Evolutionary conservation across 2,329 filamentous ascomycete genomes (phyloP).

Genomic region (Neonectria sp.): DNA sequence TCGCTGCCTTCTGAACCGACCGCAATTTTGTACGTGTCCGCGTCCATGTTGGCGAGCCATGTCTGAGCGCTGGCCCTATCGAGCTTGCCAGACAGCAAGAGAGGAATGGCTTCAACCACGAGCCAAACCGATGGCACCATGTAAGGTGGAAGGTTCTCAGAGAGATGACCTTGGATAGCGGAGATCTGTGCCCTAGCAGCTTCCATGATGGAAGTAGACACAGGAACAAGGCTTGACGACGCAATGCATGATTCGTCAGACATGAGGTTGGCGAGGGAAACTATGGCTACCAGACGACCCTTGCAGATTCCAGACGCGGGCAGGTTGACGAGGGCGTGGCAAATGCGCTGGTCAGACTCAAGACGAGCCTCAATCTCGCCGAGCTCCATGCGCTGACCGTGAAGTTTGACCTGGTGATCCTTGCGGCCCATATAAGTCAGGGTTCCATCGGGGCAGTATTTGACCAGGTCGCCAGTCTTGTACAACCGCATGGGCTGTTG

Average conservation of each 20-base stretch:
- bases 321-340: constrained; percentile 55
- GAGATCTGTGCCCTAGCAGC: background rate
- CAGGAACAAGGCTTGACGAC: background rate
- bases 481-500: constrained; percentile 20
- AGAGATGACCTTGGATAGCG: constrained; percentile 16
- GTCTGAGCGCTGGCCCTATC: constrained; percentile 51
- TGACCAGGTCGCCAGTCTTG: constrained; percentile 30
- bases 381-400: constrained; percentile 52
- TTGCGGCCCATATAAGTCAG: constrained; percentile 62
- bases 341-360: constrained; percentile 69
- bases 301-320: constrained; percentile 49
- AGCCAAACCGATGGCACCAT: constrained; percentile 40
- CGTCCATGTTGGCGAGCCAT: constrained; percentile 62
- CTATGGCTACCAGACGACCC: constrained; percentile 30
- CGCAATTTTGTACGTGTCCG: constrained; percentile 55
- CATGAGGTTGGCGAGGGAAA: constrained; percentile 18
- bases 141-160: constrained; percentile 32
- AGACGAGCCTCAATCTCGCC: background rate
- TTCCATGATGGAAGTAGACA: background rate
- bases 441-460: constrained; percentile 50
- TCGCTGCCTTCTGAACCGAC: constrained; percentile 50
- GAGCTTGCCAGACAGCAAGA: constrained; percentile 37
- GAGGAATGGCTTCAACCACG: constrained; percentile 25
- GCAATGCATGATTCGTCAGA: background rate
- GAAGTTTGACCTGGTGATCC: constrained; percentile 69